These are phyloP conservation scores for Danielia reshetovae DNA, from an alignment of 805 yeast genomes.

Conservation along the genomic window DNA sequence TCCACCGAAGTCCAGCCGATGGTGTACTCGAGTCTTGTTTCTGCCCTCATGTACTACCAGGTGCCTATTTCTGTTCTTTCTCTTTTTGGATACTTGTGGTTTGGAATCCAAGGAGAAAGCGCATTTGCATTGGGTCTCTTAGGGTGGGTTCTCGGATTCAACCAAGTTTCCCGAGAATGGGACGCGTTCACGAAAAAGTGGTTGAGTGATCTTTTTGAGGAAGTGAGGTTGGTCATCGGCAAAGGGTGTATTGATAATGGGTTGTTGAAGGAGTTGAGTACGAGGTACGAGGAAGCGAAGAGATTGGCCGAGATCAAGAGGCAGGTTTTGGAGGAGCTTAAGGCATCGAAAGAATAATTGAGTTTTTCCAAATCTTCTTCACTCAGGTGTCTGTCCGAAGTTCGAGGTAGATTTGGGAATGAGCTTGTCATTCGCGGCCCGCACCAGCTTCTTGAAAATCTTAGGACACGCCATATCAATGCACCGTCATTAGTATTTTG, in stretches of 20 bases:
- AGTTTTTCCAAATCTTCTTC: too few species aligned
- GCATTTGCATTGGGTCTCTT: constrained; percentile 30
- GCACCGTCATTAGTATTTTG: too few species aligned
- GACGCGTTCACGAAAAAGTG: constrained; percentile 25
- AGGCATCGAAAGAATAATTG: too few species aligned
- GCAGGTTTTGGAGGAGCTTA: constrained; percentile 13
- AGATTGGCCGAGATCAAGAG: constrained; percentile 12
- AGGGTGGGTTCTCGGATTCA: constrained; percentile 42
- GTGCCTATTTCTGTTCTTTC: constrained; percentile 33
- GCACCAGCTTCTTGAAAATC: too few species aligned
- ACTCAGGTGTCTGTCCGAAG: too few species aligned
- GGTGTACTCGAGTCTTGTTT: constrained; percentile 25
- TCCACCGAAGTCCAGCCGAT: constrained; percentile 35
- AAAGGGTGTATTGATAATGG: constrained; percentile 37
- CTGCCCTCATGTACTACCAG: constrained; percentile 34
- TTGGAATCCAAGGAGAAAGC: constrained; percentile 30
- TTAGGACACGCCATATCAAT: too few species aligned
- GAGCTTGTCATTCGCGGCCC: too few species aligned
- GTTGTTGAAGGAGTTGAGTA: constrained; percentile 29
- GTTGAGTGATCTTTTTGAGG: constrained; percentile 29
- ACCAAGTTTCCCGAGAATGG: constrained; percentile 38
- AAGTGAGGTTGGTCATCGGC: constrained; percentile 27
- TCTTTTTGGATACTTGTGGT: constrained; percentile 27
- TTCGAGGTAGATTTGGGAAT: too few species aligned
- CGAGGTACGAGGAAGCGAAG: constrained; percentile 21